Evolutionary conservation across 1,139 yeast genomes (phyloP).

Genomic region (Magnusiomyces suaveolens): DNA sequence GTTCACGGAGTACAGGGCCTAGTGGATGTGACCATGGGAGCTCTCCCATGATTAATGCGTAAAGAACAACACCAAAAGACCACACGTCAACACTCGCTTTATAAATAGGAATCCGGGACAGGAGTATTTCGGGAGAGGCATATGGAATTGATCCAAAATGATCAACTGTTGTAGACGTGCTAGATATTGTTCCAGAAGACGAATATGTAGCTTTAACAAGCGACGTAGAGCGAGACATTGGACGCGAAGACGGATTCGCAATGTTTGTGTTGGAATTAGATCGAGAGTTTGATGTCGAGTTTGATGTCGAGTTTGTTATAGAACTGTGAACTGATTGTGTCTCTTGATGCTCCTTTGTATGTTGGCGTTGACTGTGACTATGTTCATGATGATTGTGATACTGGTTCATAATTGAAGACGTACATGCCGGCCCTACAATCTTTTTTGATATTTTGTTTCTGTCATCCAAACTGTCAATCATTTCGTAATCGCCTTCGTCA

Average conservation of each 20-base stretch:
- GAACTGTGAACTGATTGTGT: not conserved
- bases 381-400: constrained; percentile 19
- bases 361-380: not conserved
- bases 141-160: constrained; percentile 82
- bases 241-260: not conserved
- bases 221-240: constrained; percentile 3
- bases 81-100: constrained; percentile 68
- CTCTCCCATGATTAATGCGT: constrained; percentile 61
- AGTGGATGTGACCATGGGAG: constrained; percentile 77
- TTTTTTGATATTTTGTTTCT: not conserved
- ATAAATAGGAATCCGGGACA: constrained; percentile 54
- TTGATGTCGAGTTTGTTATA: no score
- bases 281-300: no score
- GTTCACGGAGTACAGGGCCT: constrained; percentile 66
- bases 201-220: constrained; percentile 11
- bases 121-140: constrained; percentile 76
- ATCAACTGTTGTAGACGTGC: constrained; percentile 11
- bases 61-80: constrained; percentile 79
- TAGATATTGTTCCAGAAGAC: not conserved
- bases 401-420: constrained; percentile 22
- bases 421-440: constrained; percentile 25
- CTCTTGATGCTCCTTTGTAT: not conserved
- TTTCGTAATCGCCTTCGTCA: constrained; percentile 11
- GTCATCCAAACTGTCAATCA: constrained; percentile 7
- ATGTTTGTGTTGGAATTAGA: not conserved